Percentiles rank a stretch among this genome's conserved stretches.
These are phyloP conservation scores for Tricholoma flavovirens DNA, from an alignment of 768 basidiomycete species.

Conservation along the genomic window DNA sequence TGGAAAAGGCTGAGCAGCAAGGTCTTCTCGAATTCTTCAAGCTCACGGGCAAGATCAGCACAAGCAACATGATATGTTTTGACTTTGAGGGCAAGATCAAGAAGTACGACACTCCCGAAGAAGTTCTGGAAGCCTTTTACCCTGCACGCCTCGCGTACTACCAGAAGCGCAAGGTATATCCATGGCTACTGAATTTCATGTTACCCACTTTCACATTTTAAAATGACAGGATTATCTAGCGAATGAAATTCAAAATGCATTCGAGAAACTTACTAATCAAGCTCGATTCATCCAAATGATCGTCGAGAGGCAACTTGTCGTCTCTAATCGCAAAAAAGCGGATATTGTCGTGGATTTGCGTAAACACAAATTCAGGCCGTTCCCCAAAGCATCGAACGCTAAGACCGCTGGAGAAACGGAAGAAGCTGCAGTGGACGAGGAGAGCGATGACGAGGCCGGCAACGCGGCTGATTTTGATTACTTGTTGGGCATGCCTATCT, in stretches of 20 bases:
- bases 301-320: slow-evolving; percentile 70
- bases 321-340: slow-evolving; percentile 84
- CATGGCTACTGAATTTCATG: background rate
- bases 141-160: slow-evolving; percentile 84
- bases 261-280: slow-evolving; percentile 88
- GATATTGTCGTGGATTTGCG: slow-evolving; percentile 84
- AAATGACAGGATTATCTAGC: slow-evolving; percentile 71
- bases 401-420: slow-evolving; percentile 64
- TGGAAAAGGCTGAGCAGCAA: slow-evolving; percentile 85
- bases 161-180: slow-evolving; percentile 85
- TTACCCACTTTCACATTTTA: slow-evolving; percentile 6
- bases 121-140: slow-evolving; percentile 92
- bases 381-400: slow-evolving; percentile 73
- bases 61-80: slow-evolving; percentile 98
- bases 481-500: slow-evolving; percentile 91
- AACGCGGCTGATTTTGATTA: slow-evolving; percentile 80
- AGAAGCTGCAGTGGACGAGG: slow-evolving; percentile 46
- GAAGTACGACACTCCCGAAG: slow-evolving; percentile 85
- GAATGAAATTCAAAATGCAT: slow-evolving; percentile 69
- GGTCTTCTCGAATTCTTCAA: slow-evolving; percentile 92
- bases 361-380: slow-evolving; percentile 80
- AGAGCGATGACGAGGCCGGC: slow-evolving; percentile 44
- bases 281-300: slow-evolving; percentile 98
- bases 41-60: slow-evolving; percentile 75
- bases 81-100: slow-evolving; percentile 95